phyloP scores from a whole-genome alignment of 345 rosid genomes.

The Citrus hindsii region DNA sequence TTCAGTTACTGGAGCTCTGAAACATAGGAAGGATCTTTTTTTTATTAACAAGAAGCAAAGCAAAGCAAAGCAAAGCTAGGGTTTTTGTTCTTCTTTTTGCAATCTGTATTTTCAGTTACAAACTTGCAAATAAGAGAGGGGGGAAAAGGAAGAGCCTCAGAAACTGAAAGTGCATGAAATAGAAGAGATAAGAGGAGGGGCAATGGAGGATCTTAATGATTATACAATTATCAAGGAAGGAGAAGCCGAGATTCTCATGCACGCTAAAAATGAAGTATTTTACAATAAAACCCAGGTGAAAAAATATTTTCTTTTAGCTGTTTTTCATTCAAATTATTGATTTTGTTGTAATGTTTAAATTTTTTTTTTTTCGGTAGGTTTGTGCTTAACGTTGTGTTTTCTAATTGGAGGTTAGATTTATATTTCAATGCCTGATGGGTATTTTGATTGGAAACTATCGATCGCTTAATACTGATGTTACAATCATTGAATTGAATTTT shows the following conservation, averaged over 20 bases:
- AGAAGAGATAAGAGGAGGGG: constrained; percentile 16
- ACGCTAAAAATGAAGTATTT: constrained; percentile 85
- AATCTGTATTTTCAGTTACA: not conserved
- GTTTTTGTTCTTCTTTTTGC: not conserved
- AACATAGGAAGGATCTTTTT: not conserved
- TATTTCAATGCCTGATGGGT: not conserved
- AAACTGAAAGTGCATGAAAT: constrained; percentile 13
- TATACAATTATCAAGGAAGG: constrained; percentile 86
- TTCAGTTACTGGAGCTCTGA: constrained; percentile 3
- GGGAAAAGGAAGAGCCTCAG: not conserved
- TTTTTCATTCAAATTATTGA: not conserved
- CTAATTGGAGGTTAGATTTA: not conserved
- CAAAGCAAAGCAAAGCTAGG: not conserved
- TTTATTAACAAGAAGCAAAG: not conserved
- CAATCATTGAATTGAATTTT: not conserved
- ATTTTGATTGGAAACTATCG: not conserved
- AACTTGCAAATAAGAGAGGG: not conserved
- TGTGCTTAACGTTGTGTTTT: not conserved
- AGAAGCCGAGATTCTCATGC: constrained; percentile 96
- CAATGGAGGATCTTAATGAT: constrained; percentile 61
- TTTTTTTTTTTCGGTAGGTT: not conserved
- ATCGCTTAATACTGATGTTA: not conserved
- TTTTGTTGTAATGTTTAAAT: not conserved
- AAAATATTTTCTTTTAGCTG: constrained; percentile 8
- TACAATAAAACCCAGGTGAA: constrained; percentile 89